phyloP scores from a whole-genome alignment of 1,284 basidiomycete species.

The Ustilago vetiveriae region DNA sequence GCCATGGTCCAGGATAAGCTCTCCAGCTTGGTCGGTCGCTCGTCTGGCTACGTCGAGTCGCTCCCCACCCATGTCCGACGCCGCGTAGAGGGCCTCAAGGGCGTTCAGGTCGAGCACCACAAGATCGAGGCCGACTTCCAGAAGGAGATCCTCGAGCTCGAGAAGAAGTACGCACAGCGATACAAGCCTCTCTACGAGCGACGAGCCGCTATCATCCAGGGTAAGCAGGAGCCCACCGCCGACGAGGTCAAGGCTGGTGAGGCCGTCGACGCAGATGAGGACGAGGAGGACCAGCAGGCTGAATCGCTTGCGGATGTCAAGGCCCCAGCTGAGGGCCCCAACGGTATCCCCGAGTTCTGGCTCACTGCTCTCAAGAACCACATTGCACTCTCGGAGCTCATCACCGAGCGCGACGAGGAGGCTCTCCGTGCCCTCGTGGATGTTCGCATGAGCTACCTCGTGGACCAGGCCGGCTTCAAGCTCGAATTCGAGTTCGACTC shows the following conservation, averaged over 20 bases:
- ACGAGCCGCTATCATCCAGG: conserved; percentile 83
- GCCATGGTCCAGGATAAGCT: conserved; percentile 70
- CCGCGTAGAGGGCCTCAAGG: conserved; percentile 90
- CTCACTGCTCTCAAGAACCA: conserved; percentile 94
- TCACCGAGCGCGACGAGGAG: conserved; percentile 89
- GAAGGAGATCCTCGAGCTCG: conserved; percentile 92
- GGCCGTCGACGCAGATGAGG: conserved; percentile 73
- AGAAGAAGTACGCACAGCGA: conserved; percentile 93
- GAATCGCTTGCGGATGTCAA: conserved; percentile 69
- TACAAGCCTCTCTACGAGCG: conserved; percentile 89
- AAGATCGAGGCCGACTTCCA: conserved; percentile 96
- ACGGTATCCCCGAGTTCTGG: conserved; percentile 95
- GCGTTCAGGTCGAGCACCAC: conserved; percentile 90
- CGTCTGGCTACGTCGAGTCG: conserved; percentile 86
- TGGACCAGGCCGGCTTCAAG: conserved; percentile 85
- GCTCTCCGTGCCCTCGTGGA: conserved; percentile 76
- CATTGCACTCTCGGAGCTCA: conserved; percentile 82
- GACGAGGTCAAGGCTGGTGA: conserved; percentile 84
- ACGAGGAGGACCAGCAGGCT: conserved; percentile 69
- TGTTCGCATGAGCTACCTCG: conserved; percentile 76
- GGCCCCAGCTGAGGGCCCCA: conserved; percentile 67
- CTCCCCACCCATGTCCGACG: conserved; percentile 84
- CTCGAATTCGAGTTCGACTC: conserved; percentile 80
- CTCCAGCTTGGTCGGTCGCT: conserved; percentile 77
- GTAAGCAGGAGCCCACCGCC: conserved; percentile 77